Base-by-base conservation (phyloP, 2,329 filamentous ascomycete species). In the Beauveria sp. region DNA sequence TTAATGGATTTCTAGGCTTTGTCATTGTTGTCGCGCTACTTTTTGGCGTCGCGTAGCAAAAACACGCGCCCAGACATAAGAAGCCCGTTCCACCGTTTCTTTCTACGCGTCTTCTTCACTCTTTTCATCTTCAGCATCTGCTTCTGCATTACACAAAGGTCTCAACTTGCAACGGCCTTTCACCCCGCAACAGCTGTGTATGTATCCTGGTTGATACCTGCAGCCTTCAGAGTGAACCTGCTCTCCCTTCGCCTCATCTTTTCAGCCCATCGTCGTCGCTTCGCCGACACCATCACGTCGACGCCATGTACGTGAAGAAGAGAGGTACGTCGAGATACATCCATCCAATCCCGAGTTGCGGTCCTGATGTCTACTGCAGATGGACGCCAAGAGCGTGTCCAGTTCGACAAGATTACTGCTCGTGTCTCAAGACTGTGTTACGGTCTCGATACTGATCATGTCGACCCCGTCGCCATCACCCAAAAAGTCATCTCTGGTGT, bases 321-420 rank as follows among this genome's bases (percentile, higher is more conserved):
- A 79, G 83, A 73, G 83, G 83, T 85, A 79, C 68, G 82, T 78
- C 66, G 60, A 62, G 40, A 54, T 48, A 61, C 3, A n/a, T 26
- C 28, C 16, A 14, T 45, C 10, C 14, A 20, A 2, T 34, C 20
- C 53, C 24, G 5, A 45, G n/a, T 46, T 22, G 5, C 49, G 38
- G 31, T 50, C 53, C 73, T 79, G 62, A 76, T 69, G n/a, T 9
- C 26, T 24, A 10, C 20, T 18, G 12, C 61, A 98, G 95, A 99
- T 85, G 93, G 93, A 80, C 95, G 95, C 83, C 96, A 98, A 83
- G 95, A 99, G 85, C 95, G 95, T 77, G 95, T 99, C 67, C 95
- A 99, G 77, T 99, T 99, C 82, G 95, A 99, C 84, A 99, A 99
- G 83, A 99, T 99, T 85, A 98, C 95, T 72, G 95, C 95, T 71